Evolutionary conservation across 1,139 yeast species (phyloP).

Genomic region (Insectozyma bohioensis): DNA sequence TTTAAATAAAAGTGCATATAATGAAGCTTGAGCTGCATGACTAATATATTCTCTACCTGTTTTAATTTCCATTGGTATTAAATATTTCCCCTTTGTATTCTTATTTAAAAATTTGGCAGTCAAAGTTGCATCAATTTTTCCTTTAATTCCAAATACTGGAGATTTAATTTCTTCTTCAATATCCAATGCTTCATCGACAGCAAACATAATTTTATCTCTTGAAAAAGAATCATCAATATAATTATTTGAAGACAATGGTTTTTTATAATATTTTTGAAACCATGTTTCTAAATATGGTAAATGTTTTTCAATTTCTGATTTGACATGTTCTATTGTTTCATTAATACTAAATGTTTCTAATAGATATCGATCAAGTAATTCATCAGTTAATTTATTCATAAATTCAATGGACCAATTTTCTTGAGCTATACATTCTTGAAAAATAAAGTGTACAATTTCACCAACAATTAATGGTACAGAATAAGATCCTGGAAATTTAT

Average conservation of each 20-base stretch:
- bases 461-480: slow-evolving; percentile 71
- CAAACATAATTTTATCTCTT: slow-evolving; percentile 37
- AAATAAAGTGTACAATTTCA: slow-evolving; percentile 70
- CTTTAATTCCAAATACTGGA: slow-evolving; percentile 88
- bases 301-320: slow-evolving; percentile 47
- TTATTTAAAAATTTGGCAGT: slow-evolving; percentile 49
- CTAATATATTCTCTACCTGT: slow-evolving; percentile 70
- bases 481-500: slow-evolving; percentile 55
- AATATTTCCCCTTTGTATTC: slow-evolving; percentile 33
- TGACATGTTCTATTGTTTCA: slow-evolving; percentile 42
- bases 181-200: slow-evolving; percentile 68
- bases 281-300: slow-evolving; percentile 63
- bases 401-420: slow-evolving; percentile 43
- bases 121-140: slow-evolving; percentile 85
- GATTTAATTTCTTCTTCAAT: slow-evolving; percentile 93
- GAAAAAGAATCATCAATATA: slow-evolving; percentile 41
- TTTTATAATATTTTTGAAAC: slow-evolving; percentile 50
- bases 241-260: slow-evolving; percentile 20
- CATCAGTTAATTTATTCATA: slow-evolving; percentile 46
- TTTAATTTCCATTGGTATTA: slow-evolving; percentile 85
- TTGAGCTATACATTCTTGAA: slow-evolving; percentile 63
- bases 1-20: slow-evolving; percentile 77
- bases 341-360: slow-evolving; percentile 61
- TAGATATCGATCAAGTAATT: slow-evolving; percentile 40
- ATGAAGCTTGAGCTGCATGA: slow-evolving; percentile 84